phyloP scores from a whole-genome alignment of 768 basidiomycete species.

The Leccinum longicurvipes region DNA sequence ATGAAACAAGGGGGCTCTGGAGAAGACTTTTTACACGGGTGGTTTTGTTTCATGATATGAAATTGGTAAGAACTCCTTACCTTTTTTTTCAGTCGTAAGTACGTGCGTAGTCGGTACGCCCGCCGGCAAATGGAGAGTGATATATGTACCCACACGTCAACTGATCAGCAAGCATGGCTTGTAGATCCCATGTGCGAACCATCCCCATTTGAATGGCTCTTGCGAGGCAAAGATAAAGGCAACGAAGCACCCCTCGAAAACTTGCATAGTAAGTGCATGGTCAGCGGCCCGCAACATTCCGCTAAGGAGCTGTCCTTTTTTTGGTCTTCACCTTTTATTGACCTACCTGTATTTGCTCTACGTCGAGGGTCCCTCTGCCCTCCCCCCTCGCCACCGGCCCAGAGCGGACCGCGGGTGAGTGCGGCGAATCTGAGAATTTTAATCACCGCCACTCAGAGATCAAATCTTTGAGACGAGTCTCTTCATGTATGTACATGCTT shows the following conservation, averaged over 20 bases:
- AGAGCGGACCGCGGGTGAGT: no score
- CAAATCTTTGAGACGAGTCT: background rate
- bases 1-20: constrained; percentile 20
- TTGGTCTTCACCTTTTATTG: background rate
- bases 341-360: background rate
- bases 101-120: no score
- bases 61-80: constrained; percentile 9
- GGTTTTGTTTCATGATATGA: constrained; percentile 14
- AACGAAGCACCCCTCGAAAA: background rate
- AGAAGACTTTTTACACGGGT: constrained; percentile 6
- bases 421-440: background rate
- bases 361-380: background rate
- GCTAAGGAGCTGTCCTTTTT: background rate
- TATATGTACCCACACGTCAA: background rate
- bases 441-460: constrained; percentile 1
- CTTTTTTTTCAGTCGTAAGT: background rate
- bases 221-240: background rate
- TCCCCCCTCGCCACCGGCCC: background rate
- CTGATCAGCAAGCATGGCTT: constrained; percentile 12
- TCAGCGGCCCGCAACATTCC: background rate
- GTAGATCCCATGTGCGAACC: constrained; percentile 3
- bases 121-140: no score
- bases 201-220: background rate
- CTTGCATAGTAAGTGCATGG: no score
- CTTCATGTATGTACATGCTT: background rate